Conservation (phyloP, 1,284 basidiomycete genomes). For the Ganoderma multipileum region DNA sequence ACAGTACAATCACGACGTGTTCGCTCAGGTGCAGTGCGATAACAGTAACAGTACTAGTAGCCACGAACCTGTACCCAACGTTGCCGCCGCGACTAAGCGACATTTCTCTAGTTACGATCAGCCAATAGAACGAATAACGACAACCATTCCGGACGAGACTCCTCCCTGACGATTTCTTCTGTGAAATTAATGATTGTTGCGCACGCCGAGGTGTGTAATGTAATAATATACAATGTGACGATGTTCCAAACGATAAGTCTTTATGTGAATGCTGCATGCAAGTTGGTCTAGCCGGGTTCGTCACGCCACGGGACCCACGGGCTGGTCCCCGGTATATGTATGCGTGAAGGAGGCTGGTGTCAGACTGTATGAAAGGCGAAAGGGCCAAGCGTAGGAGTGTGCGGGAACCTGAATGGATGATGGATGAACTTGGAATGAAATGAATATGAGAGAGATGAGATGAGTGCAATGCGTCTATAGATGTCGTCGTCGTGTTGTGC, state of each 20-base stretch:
- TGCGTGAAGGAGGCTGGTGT: background rate
- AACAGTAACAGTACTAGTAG: no score
- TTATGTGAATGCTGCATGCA: background rate
- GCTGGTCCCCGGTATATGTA: background rate
- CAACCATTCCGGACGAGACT: background rate
- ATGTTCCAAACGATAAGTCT: slow-evolving; percentile 11
- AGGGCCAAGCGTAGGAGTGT: background rate
- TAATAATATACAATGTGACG: slow-evolving; percentile 28
- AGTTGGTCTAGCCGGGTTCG: background rate
- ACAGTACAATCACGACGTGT: no score
- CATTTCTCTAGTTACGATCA: no score
- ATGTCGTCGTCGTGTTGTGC: background rate
- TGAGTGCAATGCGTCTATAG: slow-evolving; percentile 5
- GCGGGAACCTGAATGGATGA: background rate
- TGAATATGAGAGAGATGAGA: background rate
- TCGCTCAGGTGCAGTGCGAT: no score
- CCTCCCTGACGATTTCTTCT: background rate
- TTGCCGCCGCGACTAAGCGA: no score
- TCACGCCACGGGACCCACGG: background rate
- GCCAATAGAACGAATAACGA: no score
- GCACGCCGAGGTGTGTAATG: slow-evolving; percentile 11
- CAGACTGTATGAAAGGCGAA: background rate
- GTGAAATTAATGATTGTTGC: slow-evolving; percentile 1
- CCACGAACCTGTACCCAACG: no score
- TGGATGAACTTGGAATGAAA: background rate